Evolutionary conservation across 164 flowering plant species (phyloP), one percentile per base, ranked within the genome.

Genomic region (Chimonanthus praecox): DNA sequence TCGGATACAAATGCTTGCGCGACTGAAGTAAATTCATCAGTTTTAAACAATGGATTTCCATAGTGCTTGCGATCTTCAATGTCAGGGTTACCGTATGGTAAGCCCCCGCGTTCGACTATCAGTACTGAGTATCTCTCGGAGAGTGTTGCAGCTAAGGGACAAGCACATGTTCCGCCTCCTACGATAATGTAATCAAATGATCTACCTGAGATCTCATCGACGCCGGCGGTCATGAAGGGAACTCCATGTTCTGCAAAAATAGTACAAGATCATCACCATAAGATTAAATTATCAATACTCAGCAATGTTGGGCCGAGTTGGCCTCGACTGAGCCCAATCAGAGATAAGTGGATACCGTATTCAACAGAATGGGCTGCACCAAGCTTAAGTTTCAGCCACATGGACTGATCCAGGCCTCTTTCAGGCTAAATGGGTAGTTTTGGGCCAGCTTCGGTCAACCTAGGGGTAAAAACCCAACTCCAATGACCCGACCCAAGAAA

Each of bases 91-190:
- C 71, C 73, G 18, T 49, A 78, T 21, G 79, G 76, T 6, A 74
- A 73, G 15, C 79, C 79, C 9, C 82, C 82, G 2, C 82, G 73
- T 47, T 80, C 82, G 45, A 80, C 67, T 18, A 74, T 47, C 13
- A 80, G 77, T 49, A 74, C 84, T 5, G 81, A 74, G 79, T 80
- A 83, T 15, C 71, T 85, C 71, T 83, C 74, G 0, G 84, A 82
- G 44, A 85, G 78, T 33, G 83, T 85, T 5, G 88, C 84, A 2
- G 84, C 88, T n/a, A 85, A 72, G 11, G 88, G 80, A 68, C 88
- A 85, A 46, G 86, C 88, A 6, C 80, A 61, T 20, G 88, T 75
- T 11, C 87, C 87, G 49, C 87, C 87, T 15, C 87, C 87, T 8
- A 85, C 80, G 6, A 85, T 73, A 4, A 85, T 85, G 80, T 83